Evolutionary conservation across 1,284 basidiomycete genomes (phyloP).

Genomic region (Cystobasidiaceae sp.): DNA sequence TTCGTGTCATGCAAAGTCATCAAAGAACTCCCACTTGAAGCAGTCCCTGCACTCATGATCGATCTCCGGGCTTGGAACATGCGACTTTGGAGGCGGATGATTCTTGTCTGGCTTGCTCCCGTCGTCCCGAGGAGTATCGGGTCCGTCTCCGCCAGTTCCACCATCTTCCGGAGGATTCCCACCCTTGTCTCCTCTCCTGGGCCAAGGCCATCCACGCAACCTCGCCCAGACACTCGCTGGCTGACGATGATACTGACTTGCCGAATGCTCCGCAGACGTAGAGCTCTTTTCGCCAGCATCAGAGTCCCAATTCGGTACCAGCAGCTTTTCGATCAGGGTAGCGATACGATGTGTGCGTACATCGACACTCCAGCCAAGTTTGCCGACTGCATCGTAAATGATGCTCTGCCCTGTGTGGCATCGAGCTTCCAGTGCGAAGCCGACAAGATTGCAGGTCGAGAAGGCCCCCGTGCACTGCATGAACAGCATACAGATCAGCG

Average conservation of each 20-base stretch:
- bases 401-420: slow-evolving; percentile 82
- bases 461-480: slow-evolving; percentile 48
- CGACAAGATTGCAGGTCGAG: slow-evolving; percentile 41
- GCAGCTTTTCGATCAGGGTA: slow-evolving; percentile 65
- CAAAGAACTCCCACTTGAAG: slow-evolving; percentile 38
- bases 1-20: no score
- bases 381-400: slow-evolving; percentile 79
- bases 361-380: slow-evolving; percentile 74
- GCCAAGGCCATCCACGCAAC: slow-evolving; percentile 20
- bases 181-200: slow-evolving; percentile 15
- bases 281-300: no score
- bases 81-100: slow-evolving; percentile 7
- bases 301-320: slow-evolving; percentile 68
- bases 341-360: slow-evolving; percentile 72
- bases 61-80: slow-evolving; percentile 37
- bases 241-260: no score
- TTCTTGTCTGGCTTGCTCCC: no score
- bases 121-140: no score
- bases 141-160: no score
- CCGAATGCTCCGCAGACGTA: no score
- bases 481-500: no score
- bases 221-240: no score
- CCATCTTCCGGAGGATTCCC: no score
- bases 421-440: slow-evolving; percentile 44
- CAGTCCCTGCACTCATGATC: slow-evolving; percentile 42